A percentile compares a stretch with the other conserved stretches of the same genome.
Evolutionary conservation across 2,329 filamentous ascomycete genomes (phyloP).

Genomic region (Hypoxylon sp.): DNA sequence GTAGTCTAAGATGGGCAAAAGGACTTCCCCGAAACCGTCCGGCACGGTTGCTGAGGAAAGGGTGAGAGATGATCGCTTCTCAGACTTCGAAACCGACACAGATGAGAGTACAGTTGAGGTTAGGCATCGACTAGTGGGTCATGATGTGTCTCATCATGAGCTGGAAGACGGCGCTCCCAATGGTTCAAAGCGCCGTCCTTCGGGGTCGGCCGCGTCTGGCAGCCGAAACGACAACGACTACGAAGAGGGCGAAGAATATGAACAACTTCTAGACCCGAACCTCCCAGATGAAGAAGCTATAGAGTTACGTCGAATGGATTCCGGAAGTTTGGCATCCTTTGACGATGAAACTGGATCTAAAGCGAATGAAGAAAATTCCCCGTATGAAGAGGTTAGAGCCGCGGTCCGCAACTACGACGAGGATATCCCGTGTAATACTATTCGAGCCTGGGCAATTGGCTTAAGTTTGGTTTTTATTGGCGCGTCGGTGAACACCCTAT

Average conservation of each 20-base stretch:
- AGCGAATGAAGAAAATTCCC: constrained; percentile 68
- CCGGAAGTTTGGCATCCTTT: constrained; percentile 43
- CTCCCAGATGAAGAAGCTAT: constrained; percentile 62
- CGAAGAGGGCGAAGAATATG: constrained; percentile 66
- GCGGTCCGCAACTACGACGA: constrained; percentile 76
- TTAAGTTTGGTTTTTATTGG: constrained; percentile 69
- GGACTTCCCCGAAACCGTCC: constrained; percentile 54
- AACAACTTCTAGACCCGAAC: constrained; percentile 70
- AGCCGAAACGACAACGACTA: constrained; percentile 56
- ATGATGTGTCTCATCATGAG: constrained; percentile 16
- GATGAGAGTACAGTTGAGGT: constrained; percentile 54
- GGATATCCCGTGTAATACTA: constrained; percentile 75
- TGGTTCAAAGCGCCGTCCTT: constrained; percentile 57
- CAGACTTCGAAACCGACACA: constrained; percentile 49
- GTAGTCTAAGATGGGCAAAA: constrained; percentile 51
- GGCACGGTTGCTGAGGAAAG: constrained; percentile 50
- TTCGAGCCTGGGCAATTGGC: constrained; percentile 76
- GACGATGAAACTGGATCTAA: constrained; percentile 54
- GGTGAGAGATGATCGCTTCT: constrained; percentile 47
- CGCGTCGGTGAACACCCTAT: constrained; percentile 74
- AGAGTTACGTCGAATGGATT: constrained; percentile 49
- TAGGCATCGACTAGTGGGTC: constrained; percentile 39
- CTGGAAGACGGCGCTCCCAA: constrained; percentile 47
- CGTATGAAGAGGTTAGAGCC: constrained; percentile 76
- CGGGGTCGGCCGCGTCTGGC: constrained; percentile 60